Evolutionary conservation across 169 alveolate species (phyloP).

Genomic region (Perkinsus olseni): DNA sequence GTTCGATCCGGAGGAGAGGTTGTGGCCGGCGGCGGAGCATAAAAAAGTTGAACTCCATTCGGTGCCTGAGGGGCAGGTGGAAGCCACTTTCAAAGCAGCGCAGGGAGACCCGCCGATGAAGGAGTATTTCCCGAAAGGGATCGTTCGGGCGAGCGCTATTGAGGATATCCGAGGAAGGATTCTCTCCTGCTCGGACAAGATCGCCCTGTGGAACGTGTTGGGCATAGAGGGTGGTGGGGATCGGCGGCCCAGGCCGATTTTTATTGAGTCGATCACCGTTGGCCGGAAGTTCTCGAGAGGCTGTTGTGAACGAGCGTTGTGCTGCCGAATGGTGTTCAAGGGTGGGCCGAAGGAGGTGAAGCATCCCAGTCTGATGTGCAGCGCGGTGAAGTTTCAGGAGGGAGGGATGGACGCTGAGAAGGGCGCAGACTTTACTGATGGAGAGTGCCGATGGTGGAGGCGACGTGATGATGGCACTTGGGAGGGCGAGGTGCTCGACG

Average conservation of each 20-base stretch:
- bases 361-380: not conserved
- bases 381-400: not conserved
- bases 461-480: not conserved
- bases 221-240: not conserved
- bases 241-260: not conserved
- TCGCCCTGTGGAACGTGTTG: not conserved
- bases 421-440: not conserved
- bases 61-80: not conserved
- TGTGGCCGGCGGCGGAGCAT: not conserved
- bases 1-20: not conserved
- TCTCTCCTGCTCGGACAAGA: not conserved
- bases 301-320: not conserved
- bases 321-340: not conserved
- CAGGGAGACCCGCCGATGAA: not conserved
- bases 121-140: not conserved
- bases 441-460: not conserved
- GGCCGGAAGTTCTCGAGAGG: not conserved
- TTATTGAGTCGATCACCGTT: not conserved
- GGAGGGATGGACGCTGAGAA: slow-evolving; percentile 2
- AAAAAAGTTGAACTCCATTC: not conserved
- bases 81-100: not conserved
- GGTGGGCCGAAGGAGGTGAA: not conserved
- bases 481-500: not conserved
- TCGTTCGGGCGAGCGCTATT: not conserved
- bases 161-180: not conserved